Evolutionary conservation across 2,329 filamentous ascomycete species (phyloP).

Genomic region (Pseudogymnoascus sp.): DNA sequence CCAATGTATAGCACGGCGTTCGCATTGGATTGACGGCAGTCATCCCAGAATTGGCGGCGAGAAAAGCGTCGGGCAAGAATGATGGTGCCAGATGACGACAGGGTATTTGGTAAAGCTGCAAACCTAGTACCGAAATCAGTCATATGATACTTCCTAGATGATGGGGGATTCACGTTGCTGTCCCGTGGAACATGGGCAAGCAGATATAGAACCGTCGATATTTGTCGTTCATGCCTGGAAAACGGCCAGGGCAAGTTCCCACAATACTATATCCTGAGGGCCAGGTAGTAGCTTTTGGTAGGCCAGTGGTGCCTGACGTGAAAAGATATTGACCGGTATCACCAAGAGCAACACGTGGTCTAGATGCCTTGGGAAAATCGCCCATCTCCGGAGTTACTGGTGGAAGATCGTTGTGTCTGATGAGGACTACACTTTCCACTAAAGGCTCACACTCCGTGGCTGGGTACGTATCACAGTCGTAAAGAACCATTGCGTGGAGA

Average conservation of each 20-base stretch:
- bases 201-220: not conserved
- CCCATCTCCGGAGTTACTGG: not conserved
- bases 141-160: not conserved
- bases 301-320: constrained; percentile 69
- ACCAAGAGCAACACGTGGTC: not conserved
- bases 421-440: not conserved
- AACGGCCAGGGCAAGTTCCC: not conserved
- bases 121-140: not conserved
- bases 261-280: not conserved
- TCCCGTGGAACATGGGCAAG: not conserved
- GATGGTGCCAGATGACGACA: not conserved
- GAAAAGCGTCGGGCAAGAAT: not conserved
- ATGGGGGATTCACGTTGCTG: not conserved
- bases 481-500: not conserved
- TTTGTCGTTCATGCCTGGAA: not conserved
- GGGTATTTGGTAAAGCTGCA: not conserved
- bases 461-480: not conserved
- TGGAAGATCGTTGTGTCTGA: not conserved
- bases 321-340: constrained; percentile 48
- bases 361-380: not conserved
- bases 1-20: not conserved
- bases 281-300: constrained; percentile 68
- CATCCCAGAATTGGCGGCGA: not conserved
- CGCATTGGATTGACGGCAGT: not conserved
- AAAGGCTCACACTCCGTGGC: not conserved